These are phyloP conservation scores for Lenwebbia sp. DNA, from an alignment of 345 rosid genomes.

Conservation along the genomic window DNA sequence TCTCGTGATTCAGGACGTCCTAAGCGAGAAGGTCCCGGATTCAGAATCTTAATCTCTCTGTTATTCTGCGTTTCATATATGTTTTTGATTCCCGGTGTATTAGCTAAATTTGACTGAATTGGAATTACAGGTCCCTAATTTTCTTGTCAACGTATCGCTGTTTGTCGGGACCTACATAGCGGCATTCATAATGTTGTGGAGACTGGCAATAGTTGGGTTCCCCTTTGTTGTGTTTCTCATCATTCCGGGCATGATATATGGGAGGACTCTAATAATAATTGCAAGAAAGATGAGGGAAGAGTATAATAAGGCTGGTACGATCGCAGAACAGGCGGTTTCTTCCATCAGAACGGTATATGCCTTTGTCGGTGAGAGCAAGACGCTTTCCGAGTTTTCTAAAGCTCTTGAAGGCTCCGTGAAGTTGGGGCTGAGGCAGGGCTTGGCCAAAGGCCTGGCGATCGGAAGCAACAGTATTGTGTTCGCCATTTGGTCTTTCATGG, in stretches of 20 bases:
- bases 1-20: constrained; percentile 7
- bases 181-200: constrained; percentile 6
- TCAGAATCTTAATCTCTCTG: neutral
- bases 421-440: constrained; percentile 11
- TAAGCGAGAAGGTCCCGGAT: constrained; percentile 3
- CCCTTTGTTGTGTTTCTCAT: constrained; percentile 4
- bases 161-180: constrained; percentile 3
- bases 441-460: constrained; percentile 11
- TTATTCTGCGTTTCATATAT: neutral
- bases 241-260: constrained; percentile 12
- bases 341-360: constrained; percentile 13
- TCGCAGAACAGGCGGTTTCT: constrained; percentile 12
- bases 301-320: constrained; percentile 2
- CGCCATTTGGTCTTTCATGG: constrained; percentile 10
- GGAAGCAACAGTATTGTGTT: constrained; percentile 5
- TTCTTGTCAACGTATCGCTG: constrained; percentile 1
- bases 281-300: constrained; percentile 8
- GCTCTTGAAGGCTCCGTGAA: constrained; percentile 8
- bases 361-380: constrained; percentile 3
- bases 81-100: neutral
- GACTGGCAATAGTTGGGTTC: constrained; percentile 12
- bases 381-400: neutral
- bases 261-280: constrained; percentile 4
- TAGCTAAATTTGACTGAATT: neutral
- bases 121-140: constrained; percentile 4